Evolutionary conservation across 768 basidiomycete species (phyloP).

Genomic region (Suillus bovinus): DNA sequence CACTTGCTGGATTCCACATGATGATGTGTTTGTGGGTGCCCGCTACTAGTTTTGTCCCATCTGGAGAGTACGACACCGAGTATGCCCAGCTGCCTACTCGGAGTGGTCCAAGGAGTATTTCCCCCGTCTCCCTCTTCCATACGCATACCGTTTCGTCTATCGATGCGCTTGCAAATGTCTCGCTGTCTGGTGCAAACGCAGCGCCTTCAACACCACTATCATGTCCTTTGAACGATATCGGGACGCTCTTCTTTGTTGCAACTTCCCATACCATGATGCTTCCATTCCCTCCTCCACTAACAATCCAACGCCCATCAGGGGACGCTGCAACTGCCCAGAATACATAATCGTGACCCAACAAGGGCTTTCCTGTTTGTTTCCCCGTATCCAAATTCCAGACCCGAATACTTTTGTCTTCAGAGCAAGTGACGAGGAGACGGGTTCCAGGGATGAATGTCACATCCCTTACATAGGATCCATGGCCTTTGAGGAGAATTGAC

Average conservation of each 20-base stretch:
- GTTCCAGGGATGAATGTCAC: neutral
- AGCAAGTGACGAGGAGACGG: neutral
- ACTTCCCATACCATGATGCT: neutral
- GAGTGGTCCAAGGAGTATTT: neutral
- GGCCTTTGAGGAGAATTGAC: neutral
- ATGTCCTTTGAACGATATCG: neutral
- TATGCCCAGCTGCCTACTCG: neutral
- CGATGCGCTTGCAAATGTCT: neutral
- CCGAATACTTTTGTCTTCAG: neutral
- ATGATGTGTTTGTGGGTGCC: neutral
- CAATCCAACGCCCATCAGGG: neutral
- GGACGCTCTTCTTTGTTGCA: neutral
- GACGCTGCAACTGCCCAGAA: neutral
- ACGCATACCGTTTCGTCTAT: neutral
- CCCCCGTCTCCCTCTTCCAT: neutral
- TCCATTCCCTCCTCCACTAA: neutral
- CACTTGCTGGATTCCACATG: neutral
- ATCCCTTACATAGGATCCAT: neutral
- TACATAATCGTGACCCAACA: neutral
- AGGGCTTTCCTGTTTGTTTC: neutral
- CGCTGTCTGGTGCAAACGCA: neutral
- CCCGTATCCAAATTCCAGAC: neutral
- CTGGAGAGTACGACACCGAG: neutral
- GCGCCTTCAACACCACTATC: neutral
- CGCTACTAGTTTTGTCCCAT: neutral